Base-by-base conservation (phyloP, 2,329 filamentous ascomycete genomes). In the Akanthomyces muscarius region DNA sequence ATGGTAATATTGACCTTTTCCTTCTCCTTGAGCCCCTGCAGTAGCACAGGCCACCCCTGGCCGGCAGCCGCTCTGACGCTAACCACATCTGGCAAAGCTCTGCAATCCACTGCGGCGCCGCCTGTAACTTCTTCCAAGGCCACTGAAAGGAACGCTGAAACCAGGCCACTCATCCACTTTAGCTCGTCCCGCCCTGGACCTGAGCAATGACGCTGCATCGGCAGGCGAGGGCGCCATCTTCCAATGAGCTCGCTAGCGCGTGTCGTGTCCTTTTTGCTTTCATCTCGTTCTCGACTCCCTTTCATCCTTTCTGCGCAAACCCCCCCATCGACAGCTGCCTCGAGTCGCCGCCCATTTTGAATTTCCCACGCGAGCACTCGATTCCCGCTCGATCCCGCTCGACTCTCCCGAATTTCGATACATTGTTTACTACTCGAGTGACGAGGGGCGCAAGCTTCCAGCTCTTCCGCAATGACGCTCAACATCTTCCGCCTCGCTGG, bases 401-500 rank as follows among this genome's bases (percentile, higher is more conserved):
- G 48, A 18, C 48, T 60, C 38, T 47, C 23, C 6, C 56, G 33
- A 8, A 48, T 48, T 48, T 48, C 18, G 14, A 14, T 50, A 16
- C 38, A 56, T 56, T 30, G 8, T 23, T 38, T 47, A 44, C 23
- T 6, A 51, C 8, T 36, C 42, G 25, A 55, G 60, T 55, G 23
- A 48, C 58, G 18, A 54, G 53, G 16, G 59, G 54, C 48, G 42
- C 53, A 51, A 51, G 56, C 56, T 59, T 50, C 50, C 61, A 55
- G 25, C 23, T 42, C 61, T 41, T 44, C 59, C 63, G 68, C 68
- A 68, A 84, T 82, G 81, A 69, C 75, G 74, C 75, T 86, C 70
- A 87, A 86, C 76, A 57, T 85, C 65, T 87, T 87, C 73, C 81
- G 84, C 72, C 72, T 87, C 70, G 73, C 81, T 66, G 84, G 83